phyloP scores from a whole-genome alignment of 2,329 filamentous ascomycete species.

The Fusarium circinatum region DNA sequence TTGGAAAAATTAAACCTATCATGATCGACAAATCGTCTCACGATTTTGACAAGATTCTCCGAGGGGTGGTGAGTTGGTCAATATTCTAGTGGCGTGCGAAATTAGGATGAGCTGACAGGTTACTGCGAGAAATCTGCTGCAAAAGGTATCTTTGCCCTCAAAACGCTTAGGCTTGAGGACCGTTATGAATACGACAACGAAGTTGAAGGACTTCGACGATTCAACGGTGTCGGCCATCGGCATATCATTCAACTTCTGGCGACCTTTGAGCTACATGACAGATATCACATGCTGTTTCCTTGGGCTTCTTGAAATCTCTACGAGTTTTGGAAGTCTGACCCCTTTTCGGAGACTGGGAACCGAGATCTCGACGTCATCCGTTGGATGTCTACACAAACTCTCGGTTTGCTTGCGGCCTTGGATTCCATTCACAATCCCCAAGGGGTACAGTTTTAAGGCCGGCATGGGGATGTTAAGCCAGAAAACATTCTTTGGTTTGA shows the following conservation, averaged over 20 bases:
- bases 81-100: rapidly evolving
- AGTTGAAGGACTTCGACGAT: not conserved
- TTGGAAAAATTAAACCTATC: not conserved
- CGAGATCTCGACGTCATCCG: not conserved
- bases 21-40: not conserved
- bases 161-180: not conserved
- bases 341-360: not conserved
- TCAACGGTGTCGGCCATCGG: not conserved
- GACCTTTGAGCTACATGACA: not conserved
- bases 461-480: not conserved
- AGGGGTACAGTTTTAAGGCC: not conserved
- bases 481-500: not conserved
- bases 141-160: not conserved
- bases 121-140: not conserved
- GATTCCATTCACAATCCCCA: not conserved
- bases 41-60: not conserved
- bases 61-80: not conserved
- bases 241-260: not conserved
- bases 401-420: not conserved
- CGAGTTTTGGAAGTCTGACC: not conserved
- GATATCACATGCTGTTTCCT: not conserved
- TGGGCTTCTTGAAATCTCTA: not conserved
- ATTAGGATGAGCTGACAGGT: not conserved
- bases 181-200: not conserved
- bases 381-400: not conserved